Base-by-base conservation (phyloP, 208 protist species). In the Naegleria fowleri region DNA sequence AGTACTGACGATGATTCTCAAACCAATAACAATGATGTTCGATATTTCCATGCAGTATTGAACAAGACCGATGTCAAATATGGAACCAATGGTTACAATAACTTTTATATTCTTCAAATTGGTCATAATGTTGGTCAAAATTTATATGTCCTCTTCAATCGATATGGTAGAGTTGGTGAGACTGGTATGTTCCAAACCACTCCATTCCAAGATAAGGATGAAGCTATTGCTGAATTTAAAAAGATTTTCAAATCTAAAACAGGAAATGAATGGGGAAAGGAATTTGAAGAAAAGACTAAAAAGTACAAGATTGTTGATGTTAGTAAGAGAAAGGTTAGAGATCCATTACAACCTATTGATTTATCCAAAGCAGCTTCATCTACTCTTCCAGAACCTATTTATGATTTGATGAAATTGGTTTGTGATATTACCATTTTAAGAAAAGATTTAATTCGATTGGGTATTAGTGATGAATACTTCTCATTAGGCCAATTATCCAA, bases 231-330 rank as follows among this genome's bases (percentile, higher is more conserved):
- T n/a, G 91, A 92, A 86, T 92, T 92, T 48, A 55, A 43, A 67
- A 92, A 92, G 33, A 85, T 92, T 52, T 92, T 91, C 33, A 90
- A 75, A 85, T 79, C 36, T 38, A 92, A 92, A 88, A 92, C 91
- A 41, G 39, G 39, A 13, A 92, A 92, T 86, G 48, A 92, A 43
- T 92, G 90, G 90, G 83, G 86, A n/a, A 52, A 92, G 4, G 25
- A 59, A 41, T 92, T 92, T 87, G 59, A 92, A 52, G 29, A 76
- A 48, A 29, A 86, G 36, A n/a, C 52, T 41, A 87, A 87, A 43
- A 92, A 89, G 51, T 92, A 92, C 29, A 40, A 22, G 5, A 83
- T 89, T 15, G 83, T 92, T 40, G 29, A 89, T 38, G 16, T 86
- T n/a, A 51, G 6, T 33, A 41, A 86, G 25, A 86, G 11, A 29